Conservation (phyloP, 2,329 filamentous ascomycete species). For the Didymella lethalis region DNA sequence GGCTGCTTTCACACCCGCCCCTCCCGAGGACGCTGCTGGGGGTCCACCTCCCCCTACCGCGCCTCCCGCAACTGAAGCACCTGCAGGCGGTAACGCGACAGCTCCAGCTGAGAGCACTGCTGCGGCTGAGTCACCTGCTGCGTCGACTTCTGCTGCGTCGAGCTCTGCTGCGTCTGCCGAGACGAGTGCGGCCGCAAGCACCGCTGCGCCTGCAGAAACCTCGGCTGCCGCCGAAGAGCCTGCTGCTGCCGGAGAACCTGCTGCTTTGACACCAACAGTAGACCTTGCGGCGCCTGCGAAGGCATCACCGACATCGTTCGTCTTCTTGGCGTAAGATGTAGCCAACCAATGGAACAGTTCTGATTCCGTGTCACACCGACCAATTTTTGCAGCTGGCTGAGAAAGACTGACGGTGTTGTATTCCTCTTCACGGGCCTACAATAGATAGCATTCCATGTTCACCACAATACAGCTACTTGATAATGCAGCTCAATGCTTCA, state of each 20-base stretch:
- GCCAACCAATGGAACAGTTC: background rate
- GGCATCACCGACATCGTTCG: conserved; percentile 15
- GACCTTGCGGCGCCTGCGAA: conserved; percentile 2
- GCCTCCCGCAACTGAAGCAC: conserved; percentile 12
- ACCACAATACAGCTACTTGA: background rate
- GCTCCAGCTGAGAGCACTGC: conserved; percentile 3
- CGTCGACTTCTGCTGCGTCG: background rate
- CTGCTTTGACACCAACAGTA: conserved; percentile 1
- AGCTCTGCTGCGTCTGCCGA: background rate
- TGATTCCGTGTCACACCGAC: too few relatives aligned
- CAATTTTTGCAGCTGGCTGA: background rate
- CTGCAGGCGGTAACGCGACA: conserved; percentile 10
- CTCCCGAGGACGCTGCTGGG: conserved; percentile 29
- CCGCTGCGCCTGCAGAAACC: conserved; percentile 1
- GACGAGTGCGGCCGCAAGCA: background rate
- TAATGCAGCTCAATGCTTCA: background rate
- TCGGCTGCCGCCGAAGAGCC: background rate
- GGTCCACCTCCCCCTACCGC: conserved; percentile 28
- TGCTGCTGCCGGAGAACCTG: background rate
- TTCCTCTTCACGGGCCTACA: background rate
- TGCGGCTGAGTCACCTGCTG: background rate
- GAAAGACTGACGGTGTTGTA: background rate
- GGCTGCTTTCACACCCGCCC: conserved; percentile 39
- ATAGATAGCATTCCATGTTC: background rate
- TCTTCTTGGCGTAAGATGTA: conserved; percentile 4